phyloP scores from a whole-genome alignment of 495 filamentous ascomycete genomes.

The Hyaloscypha hepaticicola region DNA sequence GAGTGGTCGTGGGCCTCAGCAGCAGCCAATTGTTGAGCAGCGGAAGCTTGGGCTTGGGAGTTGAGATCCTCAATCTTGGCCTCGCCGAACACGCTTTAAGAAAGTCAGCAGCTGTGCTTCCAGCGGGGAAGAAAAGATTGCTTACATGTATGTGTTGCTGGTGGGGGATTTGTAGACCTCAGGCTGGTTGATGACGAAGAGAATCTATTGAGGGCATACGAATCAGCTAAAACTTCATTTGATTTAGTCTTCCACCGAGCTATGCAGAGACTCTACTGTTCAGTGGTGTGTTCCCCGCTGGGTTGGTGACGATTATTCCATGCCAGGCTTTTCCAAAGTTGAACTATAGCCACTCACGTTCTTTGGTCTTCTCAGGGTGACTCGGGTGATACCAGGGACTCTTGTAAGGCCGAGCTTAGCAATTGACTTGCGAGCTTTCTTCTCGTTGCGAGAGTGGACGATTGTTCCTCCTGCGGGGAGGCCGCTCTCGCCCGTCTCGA shows the following conservation, averaged over 20 bases:
- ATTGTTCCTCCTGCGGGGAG: constrained; percentile 85
- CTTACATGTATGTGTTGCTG: constrained; percentile 99
- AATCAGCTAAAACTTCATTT: not conserved
- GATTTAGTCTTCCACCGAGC: not conserved
- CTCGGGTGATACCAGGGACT: constrained; percentile 94
- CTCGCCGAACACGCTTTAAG: constrained; percentile 92
- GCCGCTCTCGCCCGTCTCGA: constrained; percentile 59
- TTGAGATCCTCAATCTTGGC: constrained; percentile 99
- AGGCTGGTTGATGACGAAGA: constrained; percentile 99
- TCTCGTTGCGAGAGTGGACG: constrained; percentile 98
- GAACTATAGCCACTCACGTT: constrained; percentile 65
- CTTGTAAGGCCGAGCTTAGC: constrained; percentile 96
- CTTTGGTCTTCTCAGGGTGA: constrained; percentile 96
- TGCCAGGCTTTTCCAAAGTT: not conserved
- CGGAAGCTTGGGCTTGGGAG: constrained; percentile 91
- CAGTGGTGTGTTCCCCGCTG: not conserved
- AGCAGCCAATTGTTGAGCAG: constrained; percentile 85
- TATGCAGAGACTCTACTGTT: not conserved
- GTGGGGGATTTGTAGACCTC: constrained; percentile 98
- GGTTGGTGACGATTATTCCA: not conserved
- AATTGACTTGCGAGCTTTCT: constrained; percentile 99
- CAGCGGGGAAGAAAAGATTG: constrained; percentile 6
- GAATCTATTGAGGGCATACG: constrained; percentile 60
- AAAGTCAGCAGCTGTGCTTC: constrained; percentile 12
- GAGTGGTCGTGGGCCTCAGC: constrained; percentile 59